phyloP scores from a whole-genome alignment of 2,329 filamentous ascomycete species.

The Alternaria dauci region DNA sequence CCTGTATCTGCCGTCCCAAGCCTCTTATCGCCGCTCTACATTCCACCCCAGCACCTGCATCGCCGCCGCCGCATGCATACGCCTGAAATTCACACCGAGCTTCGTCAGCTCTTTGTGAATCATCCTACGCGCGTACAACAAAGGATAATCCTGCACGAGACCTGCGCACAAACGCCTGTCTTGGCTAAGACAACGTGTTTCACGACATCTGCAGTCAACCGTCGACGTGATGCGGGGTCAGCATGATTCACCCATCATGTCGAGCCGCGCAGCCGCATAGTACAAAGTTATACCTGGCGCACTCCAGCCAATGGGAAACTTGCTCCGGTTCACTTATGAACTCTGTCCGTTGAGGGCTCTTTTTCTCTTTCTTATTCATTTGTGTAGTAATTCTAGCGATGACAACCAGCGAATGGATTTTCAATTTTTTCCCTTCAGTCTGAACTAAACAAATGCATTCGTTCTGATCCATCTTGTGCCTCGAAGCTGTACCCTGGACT shows the following conservation, averaged over 20 bases:
- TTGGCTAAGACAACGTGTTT: constrained; percentile 6
- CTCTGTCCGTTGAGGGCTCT: neutral
- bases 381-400: neutral
- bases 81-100: neutral
- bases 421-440: neutral
- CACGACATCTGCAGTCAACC: constrained; percentile 11
- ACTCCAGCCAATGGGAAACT: neutral
- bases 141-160: neutral
- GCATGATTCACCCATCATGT: constrained; percentile 8
- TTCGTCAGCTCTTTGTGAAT: constrained; percentile 5
- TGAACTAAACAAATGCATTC: neutral
- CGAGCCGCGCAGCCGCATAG: constrained; percentile 2
- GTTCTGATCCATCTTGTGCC: neutral
- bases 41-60: neutral
- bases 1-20: neutral
- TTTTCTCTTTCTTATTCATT: neutral
- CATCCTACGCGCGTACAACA: constrained; percentile 4
- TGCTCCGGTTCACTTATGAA: neutral
- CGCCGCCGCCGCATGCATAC: constrained; percentile 11
- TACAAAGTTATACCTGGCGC: neutral
- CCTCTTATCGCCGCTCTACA: neutral
- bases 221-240: constrained; percentile 9
- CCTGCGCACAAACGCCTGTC: neutral
- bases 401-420: neutral
- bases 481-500: neutral